Conservation (phyloP, 2,329 filamentous ascomycete genomes). For the Graphiopsis chlorocephala region DNA sequence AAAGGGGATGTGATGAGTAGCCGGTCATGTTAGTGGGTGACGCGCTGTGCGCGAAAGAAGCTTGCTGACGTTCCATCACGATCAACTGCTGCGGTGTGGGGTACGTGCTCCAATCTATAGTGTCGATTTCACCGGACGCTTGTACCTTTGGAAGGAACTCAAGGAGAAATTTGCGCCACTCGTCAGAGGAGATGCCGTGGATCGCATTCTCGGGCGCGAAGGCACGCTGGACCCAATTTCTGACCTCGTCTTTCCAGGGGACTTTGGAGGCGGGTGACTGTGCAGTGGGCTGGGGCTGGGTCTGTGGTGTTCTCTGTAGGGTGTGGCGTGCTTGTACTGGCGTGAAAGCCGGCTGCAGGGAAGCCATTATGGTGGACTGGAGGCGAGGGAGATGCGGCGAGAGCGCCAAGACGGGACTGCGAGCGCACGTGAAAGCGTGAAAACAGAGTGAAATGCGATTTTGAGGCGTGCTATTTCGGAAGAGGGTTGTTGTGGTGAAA, state of each 20-base stretch:
- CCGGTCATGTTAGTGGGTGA: constrained; percentile 31
- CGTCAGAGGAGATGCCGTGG: constrained; percentile 47
- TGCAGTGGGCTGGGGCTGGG: constrained; percentile 19
- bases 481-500: background rate
- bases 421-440: constrained; percentile 2
- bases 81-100: constrained; percentile 84
- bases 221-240: constrained; percentile 82
- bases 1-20: constrained; percentile 11
- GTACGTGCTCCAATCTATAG: constrained; percentile 77
- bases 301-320: constrained; percentile 28
- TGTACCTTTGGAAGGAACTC: constrained; percentile 79
- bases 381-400: background rate
- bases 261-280: constrained; percentile 53
- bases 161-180: constrained; percentile 84
- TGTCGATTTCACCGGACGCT: constrained; percentile 67
- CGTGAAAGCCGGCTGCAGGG: constrained; percentile 44
- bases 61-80: constrained; percentile 60
- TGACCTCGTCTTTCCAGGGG: constrained; percentile 66
- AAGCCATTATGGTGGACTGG: constrained; percentile 11
- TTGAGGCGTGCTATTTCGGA: background rate
- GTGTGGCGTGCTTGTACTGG: constrained; percentile 45
- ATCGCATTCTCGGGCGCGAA: constrained; percentile 63
- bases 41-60: constrained; percentile 36
- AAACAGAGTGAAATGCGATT: background rate
- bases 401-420: background rate